These are phyloP conservation scores for Cyberlindnera xishuangbannaensis DNA, from an alignment of 805 yeast genomes.

Conservation along the genomic window DNA sequence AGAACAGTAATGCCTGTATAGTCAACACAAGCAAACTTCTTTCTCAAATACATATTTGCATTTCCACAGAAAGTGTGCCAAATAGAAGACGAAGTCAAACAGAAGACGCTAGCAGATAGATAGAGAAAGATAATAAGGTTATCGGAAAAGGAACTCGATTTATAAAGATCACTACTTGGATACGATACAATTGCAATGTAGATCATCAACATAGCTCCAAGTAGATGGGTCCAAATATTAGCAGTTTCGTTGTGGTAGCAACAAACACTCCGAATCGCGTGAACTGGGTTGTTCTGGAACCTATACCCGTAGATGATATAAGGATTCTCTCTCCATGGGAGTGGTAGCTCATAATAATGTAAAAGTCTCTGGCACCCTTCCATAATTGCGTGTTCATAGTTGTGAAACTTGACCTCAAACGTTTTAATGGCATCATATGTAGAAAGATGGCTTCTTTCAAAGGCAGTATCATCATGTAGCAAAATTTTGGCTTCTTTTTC, in stretches of 20 bases:
- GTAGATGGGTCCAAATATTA: slow-evolving; percentile 89
- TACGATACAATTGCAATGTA: slow-evolving; percentile 55
- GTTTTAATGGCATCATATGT: slow-evolving; percentile 18
- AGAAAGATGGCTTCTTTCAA: slow-evolving; percentile 11
- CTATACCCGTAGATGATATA: slow-evolving; percentile 82
- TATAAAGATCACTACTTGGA: slow-evolving; percentile 53
- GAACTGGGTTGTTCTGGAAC: slow-evolving; percentile 58
- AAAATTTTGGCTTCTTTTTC: slow-evolving; percentile 21
- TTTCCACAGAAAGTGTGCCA: slow-evolving; percentile 94
- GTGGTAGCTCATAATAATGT: slow-evolving; percentile 83
- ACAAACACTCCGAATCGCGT: slow-evolving; percentile 57
- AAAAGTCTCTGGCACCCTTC: slow-evolving; percentile 44
- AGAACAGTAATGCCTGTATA: slow-evolving; percentile 90
- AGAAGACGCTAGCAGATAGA: slow-evolving; percentile 65
- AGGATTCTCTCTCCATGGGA: slow-evolving; percentile 90
- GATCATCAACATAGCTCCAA: slow-evolving; percentile 57
- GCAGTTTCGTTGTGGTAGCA: slow-evolving; percentile 78
- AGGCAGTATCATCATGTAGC: slow-evolving; percentile 8
- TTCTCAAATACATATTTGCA: slow-evolving; percentile 53
- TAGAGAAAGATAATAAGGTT: slow-evolving; percentile 56
- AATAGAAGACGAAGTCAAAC: slow-evolving; percentile 69
- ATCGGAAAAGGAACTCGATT: slow-evolving; percentile 33
- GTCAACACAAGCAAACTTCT: slow-evolving; percentile 86
- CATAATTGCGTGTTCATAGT: slow-evolving; percentile 40
- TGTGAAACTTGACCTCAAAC: slow-evolving; percentile 34